Conservation (phyloP, 768 basidiomycete genomes). For the Lyophyllum shimeji region DNA sequence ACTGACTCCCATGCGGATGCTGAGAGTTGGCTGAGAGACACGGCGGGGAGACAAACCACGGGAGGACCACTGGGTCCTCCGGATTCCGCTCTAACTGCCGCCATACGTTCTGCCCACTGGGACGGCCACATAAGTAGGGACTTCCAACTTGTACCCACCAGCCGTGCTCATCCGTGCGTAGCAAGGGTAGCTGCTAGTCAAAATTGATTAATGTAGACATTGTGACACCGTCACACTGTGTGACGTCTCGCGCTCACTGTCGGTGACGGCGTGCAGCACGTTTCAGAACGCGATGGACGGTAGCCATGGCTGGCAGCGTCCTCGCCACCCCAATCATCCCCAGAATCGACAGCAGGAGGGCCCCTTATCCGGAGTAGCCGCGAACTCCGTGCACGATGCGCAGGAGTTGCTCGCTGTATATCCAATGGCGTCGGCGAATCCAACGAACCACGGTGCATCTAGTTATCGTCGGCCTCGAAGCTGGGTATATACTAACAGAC, state of each 20-base stretch:
- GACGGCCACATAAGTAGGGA: no score
- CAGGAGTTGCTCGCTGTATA: constrained; percentile 67
- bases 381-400: constrained; percentile 64
- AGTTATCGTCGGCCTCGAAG: not conserved
- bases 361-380: constrained; percentile 21
- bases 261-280: constrained; percentile 2
- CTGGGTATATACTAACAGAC: constrained; percentile 3
- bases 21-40: no score
- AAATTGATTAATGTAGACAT: not conserved
- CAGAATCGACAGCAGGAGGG: constrained; percentile 17
- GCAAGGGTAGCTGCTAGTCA: no score
- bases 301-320: constrained; percentile 31
- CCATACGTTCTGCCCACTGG: no score
- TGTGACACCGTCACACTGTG: not conserved
- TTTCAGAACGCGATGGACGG: constrained; percentile 30
- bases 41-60: no score
- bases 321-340: constrained; percentile 16
- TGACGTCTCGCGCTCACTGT: constrained; percentile 17
- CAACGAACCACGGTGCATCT: constrained; percentile 68
- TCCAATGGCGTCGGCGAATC: constrained; percentile 74
- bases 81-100: no score
- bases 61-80: no score
- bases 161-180: no score
- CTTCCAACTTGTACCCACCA: no score
- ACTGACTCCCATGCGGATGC: no score